A percentile compares a stretch with the other conserved stretches of the same genome.
These are phyloP conservation scores for Trypanosoma cruzi DNA, from an alignment of 208 protist genomes.

Conservation along the genomic window DNA sequence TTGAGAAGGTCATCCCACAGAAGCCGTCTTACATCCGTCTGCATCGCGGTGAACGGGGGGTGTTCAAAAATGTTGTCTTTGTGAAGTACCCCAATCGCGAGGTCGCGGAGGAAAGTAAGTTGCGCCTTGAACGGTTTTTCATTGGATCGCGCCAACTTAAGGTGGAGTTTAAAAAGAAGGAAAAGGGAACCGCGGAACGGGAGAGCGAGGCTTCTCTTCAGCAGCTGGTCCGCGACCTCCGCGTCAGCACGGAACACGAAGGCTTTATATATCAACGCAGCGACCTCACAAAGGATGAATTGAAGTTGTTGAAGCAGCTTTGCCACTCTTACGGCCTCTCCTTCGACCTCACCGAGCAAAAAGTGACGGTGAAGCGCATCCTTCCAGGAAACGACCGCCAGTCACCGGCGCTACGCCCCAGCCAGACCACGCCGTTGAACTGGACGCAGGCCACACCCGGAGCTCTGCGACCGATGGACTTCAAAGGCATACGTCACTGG, in stretches of 20 bases:
- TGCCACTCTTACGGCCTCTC: constrained; percentile 71
- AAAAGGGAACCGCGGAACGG: constrained; percentile 26
- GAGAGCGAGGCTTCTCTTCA: constrained; percentile 38
- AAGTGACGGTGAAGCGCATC: constrained; percentile 66
- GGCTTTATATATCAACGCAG: constrained; percentile 60
- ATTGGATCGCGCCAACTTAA: constrained; percentile 60
- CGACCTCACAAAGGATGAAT: constrained; percentile 67
- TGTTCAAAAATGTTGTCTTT: constrained; percentile 85
- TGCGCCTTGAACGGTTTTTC: constrained; percentile 69
- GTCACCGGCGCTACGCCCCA: constrained; percentile 60
- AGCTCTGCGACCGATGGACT: constrained; percentile 65
- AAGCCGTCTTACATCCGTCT: constrained; percentile 83
- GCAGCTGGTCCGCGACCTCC: constrained; percentile 75
- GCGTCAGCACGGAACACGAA: constrained; percentile 77
- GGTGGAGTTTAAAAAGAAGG: constrained; percentile 89
- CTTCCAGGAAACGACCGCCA: constrained; percentile 55
- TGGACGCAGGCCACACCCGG: constrained; percentile 57
- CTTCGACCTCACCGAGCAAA: constrained; percentile 60
- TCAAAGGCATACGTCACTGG: constrained; percentile 81
- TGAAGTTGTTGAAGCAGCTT: constrained; percentile 79
- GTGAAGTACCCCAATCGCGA: constrained; percentile 93
- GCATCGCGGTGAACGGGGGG: constrained; percentile 75
- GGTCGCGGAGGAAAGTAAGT: constrained; percentile 91
- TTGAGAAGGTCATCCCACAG: constrained; percentile 53
- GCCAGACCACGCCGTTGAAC: constrained; percentile 15